A percentile compares a stretch with the other conserved stretches of the same genome.
Evolutionary conservation across 495 filamentous ascomycete species (phyloP).

Genomic region (Collariella sp.): DNA sequence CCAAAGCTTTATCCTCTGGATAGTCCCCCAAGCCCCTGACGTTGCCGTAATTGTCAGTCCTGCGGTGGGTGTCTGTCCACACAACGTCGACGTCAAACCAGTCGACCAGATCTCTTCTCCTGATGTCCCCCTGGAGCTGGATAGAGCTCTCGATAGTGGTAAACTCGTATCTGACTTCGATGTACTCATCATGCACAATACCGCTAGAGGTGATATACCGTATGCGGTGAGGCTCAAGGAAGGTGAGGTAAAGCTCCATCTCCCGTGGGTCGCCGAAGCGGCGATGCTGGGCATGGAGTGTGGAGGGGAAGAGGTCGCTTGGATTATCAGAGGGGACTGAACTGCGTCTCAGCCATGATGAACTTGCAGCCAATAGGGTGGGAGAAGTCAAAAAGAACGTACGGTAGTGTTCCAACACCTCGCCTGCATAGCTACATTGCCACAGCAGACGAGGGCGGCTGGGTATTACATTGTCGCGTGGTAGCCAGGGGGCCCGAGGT

Average conservation of each 20-base stretch:
- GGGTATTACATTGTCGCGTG: slow-evolving; percentile 30
- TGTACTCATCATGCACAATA: slow-evolving; percentile 26
- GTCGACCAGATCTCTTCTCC: slow-evolving; percentile 27
- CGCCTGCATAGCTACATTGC: slow-evolving; percentile 31
- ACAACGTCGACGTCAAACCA: slow-evolving; percentile 32
- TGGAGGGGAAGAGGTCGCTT: slow-evolving; percentile 24
- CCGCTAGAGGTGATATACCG: slow-evolving; percentile 26
- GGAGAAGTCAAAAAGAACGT: slow-evolving; percentile 9
- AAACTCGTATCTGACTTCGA: slow-evolving; percentile 32
- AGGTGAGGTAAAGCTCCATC: slow-evolving; percentile 29
- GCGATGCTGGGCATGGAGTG: slow-evolving; percentile 29
- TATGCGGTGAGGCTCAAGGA: slow-evolving; percentile 27
- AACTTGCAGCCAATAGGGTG: neutral
- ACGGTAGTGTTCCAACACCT: slow-evolving; percentile 32
- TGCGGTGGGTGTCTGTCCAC: slow-evolving; percentile 28
- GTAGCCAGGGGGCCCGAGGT: slow-evolving; percentile 32
- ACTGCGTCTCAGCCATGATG: slow-evolving; percentile 1
- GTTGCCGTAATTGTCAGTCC: slow-evolving; percentile 29
- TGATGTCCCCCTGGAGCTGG: slow-evolving; percentile 28
- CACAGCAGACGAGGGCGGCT: slow-evolving; percentile 21
- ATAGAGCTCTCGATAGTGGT: slow-evolving; percentile 28
- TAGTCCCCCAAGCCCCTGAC: slow-evolving; percentile 29
- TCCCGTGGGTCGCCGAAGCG: slow-evolving; percentile 28
- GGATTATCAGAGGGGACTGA: slow-evolving; percentile 29
- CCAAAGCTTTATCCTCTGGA: slow-evolving; percentile 34